Base-by-base conservation (phyloP, 2,329 filamentous ascomycete species). In the Coniochaeta prunicola region DNA sequence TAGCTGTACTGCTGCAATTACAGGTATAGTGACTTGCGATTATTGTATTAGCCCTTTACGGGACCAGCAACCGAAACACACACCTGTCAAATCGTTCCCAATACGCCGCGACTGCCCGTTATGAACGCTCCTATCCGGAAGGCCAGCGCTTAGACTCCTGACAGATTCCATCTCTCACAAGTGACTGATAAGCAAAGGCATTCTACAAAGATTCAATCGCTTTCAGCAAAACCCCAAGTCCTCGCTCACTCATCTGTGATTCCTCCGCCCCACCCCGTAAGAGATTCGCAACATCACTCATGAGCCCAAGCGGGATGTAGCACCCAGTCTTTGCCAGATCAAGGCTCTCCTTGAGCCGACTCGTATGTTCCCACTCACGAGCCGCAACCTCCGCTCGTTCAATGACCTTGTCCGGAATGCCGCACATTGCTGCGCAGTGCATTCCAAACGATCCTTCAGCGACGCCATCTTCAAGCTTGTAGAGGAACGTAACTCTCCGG, bases 341-440 rank as follows among this genome's bases (percentile, higher is more conserved):
- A 61, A 97, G 77, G 60, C 89, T 92, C 72, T 96, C 92, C 73
- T 92, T 94, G 62, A 97, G 80, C 21, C 91, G 81, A 65, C 90
- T 93, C 0, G 94, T 97, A 72, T 97, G 92, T 76, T 99, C 94
- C 92, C 94, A 97, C 67, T 92, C 90, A 65, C 81, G 86, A 1
- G 94, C 94, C 6, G 94, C 94, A 24, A 87, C 84, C 73, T 99
- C 94, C 0, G 94, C 94, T 24, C 89, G 79, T 69, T 92, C 87
- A 62, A 99, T 91, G 17, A 99, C 86, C 58, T 87, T 87, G 50
- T 79, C 78, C 0, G 91, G 85, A 63, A 99, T 97, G 1, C 94
- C 94, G 67, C 94, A 99, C 94, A 99, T 99, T 61, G 91, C 88
- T 1, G 94, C 94, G 70, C 94, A 99, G 73, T 99, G 94, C 94